Evolutionary conservation across 352 stramenopile species (phyloP), one percentile per base, ranked within the genome.

Genomic region (Discostella stelligera): DNA sequence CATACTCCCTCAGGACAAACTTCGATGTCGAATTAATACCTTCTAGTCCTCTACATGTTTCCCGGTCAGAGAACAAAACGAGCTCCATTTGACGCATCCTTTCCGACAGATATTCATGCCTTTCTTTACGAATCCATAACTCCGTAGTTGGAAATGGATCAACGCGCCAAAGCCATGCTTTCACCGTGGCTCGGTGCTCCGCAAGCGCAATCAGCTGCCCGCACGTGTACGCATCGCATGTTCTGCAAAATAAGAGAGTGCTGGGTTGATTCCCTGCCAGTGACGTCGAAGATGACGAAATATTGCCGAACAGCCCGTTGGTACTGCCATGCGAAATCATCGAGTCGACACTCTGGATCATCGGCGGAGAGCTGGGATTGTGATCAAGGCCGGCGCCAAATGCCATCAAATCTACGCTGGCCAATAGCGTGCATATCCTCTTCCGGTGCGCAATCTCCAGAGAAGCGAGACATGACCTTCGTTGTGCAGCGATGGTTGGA

Each of bases 191-290:
- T 52, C 87, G 72, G 75, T 93, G 87, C 76, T 93, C 87, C 14
- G 78, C 77, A 39, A 93, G 60, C 18, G 85, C 83, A 18, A 90
- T 54, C 0, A 93, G 73, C 66, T 93, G 87, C 20, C 87, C 87
- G 66, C 85, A 91, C 23, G 81, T 59, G 80, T 87, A 93, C 10
- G 85, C 83, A 80, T 91, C 82, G 14, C 80, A 84, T 61, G 66
- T 79, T 14, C 80, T 71, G 66, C 79, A 89, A 32, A 91, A 53
- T 2, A 92, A 37, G 6, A 92, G 44, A 5, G 81, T 74, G 66
- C 80, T 89, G 10, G 87, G 79, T 56, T 74, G 80, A 70, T 91
- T 92, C 9, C 87, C 82, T 44, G 3, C 37, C 2, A 32, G 27
- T 5, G 27, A 32, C 5, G 27, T 32, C 23, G 44, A 32, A 39